These are phyloP conservation scores for Auricularia cornea DNA, from an alignment of 768 basidiomycete genomes.

Conservation along the genomic window DNA sequence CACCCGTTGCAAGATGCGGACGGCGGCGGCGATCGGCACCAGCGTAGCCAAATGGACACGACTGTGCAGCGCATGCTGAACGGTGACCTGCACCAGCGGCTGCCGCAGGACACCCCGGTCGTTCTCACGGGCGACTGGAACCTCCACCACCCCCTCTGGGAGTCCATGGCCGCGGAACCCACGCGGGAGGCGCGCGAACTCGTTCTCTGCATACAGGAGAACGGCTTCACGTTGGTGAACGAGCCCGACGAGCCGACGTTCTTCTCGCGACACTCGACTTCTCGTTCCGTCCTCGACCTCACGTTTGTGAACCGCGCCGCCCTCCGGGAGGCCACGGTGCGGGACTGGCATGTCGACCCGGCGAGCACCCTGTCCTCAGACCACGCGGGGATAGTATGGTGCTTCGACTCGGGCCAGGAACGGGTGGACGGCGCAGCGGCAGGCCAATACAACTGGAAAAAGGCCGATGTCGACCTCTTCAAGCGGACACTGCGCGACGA, in stretches of 20 bases:
- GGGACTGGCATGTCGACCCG: slow-evolving; percentile 1
- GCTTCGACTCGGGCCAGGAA: background rate
- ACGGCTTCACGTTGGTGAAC: background rate
- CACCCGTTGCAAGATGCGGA: background rate
- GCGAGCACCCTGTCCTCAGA: slow-evolving; percentile 2
- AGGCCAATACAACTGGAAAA: slow-evolving; percentile 1
- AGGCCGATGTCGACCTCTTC: too few relatives aligned
- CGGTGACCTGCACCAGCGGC: background rate
- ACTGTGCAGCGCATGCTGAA: background rate
- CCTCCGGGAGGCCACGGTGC: background rate
- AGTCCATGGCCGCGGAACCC: slow-evolving; percentile 6
- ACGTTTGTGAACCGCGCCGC: background rate
- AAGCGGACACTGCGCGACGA: too few relatives aligned
- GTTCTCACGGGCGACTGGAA: slow-evolving; percentile 21
- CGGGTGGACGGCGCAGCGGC: background rate
- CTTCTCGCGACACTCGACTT: background rate
- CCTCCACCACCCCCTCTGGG: slow-evolving; percentile 13
- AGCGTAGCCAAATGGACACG: background rate
- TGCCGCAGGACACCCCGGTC: slow-evolving; percentile 10
- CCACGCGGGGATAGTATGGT: slow-evolving; percentile 3
- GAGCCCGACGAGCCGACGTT: background rate
- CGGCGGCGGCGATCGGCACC: background rate
- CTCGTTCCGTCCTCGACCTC: background rate
- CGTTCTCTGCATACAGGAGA: background rate
- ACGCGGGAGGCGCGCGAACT: background rate